Percentiles rank a stretch among this genome's conserved stretches.
phyloP scores from a whole-genome alignment of 306 rosid species.

The Casuarina cunninghamiana region DNA sequence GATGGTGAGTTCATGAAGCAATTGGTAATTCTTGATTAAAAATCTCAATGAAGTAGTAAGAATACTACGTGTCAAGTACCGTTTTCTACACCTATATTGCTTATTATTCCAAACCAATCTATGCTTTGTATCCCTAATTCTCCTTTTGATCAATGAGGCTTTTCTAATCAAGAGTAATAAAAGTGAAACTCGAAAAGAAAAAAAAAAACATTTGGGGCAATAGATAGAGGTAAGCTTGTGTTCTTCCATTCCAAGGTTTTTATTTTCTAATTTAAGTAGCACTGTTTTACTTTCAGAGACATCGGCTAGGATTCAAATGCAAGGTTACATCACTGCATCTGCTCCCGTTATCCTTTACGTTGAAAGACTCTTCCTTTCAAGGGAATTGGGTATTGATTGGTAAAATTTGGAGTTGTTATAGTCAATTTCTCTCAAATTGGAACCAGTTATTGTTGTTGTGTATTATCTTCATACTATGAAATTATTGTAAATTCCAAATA shows the following conservation, averaged over 20 bases:
- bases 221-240: not conserved
- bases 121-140: not conserved
- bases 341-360: constrained; percentile 62
- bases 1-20: constrained; percentile 59
- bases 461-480: not conserved
- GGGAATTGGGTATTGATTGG: constrained; percentile 88
- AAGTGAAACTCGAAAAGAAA: not conserved
- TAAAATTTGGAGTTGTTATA: constrained; percentile 34
- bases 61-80: not conserved
- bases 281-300: constrained; percentile 49
- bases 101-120: not conserved
- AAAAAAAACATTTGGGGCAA: not conserved
- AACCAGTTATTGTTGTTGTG: not conserved
- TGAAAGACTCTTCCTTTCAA: constrained; percentile 72
- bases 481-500: not conserved
- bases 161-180: not conserved
- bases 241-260: constrained; percentile 16
- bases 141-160: not conserved
- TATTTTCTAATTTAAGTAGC: not conserved
- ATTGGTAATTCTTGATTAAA: constrained; percentile 20
- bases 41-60: not conserved
- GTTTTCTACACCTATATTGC: not conserved
- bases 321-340: constrained; percentile 60
- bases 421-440: not conserved
- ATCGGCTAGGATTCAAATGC: constrained; percentile 75